A percentile compares a stretch with the other conserved stretches of the same genome.
Evolutionary conservation across 2,329 filamentous ascomycete species (phyloP).

Genomic region (Exophiala sp.): DNA sequence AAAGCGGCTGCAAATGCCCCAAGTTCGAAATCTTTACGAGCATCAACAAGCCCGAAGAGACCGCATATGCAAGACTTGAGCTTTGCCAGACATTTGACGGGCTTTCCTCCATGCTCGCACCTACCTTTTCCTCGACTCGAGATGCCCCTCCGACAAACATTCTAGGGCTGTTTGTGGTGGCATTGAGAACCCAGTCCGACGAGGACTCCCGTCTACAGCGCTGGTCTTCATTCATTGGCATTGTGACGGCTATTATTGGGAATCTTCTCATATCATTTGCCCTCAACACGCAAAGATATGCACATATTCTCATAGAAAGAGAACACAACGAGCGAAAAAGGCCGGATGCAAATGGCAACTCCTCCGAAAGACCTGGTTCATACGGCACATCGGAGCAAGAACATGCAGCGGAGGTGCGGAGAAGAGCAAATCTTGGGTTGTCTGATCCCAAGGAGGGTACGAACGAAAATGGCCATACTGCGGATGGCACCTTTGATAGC

Average conservation of each 20-base stretch:
- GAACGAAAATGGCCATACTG: slow-evolving; percentile 18
- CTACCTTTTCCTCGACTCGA: too few species aligned
- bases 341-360: slow-evolving; percentile 1
- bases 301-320: slow-evolving; percentile 77
- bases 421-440: slow-evolving; percentile 12
- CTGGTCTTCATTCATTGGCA: slow-evolving; percentile 94
- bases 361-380: background rate
- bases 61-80: too few species aligned
- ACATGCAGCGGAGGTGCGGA: slow-evolving; percentile 21
- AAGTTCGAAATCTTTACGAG: too few species aligned
- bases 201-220: slow-evolving; percentile 11
- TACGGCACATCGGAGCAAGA: slow-evolving; percentile 24
- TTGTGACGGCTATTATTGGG: slow-evolving; percentile 84
- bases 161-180: background rate
- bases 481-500: slow-evolving; percentile 4
- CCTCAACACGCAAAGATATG: slow-evolving; percentile 93
- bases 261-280: slow-evolving; percentile 94
- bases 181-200: slow-evolving; percentile 4
- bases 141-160: background rate
- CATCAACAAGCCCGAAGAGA: too few species aligned
- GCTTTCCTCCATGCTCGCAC: too few species aligned
- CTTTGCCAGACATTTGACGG: too few species aligned
- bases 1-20: too few species aligned
- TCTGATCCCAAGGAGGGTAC: slow-evolving; percentile 3
- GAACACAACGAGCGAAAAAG: slow-evolving; percentile 56